Evolutionary conservation across 2,329 filamentous ascomycete genomes (phyloP).

Genomic region (Xylogone sp.): DNA sequence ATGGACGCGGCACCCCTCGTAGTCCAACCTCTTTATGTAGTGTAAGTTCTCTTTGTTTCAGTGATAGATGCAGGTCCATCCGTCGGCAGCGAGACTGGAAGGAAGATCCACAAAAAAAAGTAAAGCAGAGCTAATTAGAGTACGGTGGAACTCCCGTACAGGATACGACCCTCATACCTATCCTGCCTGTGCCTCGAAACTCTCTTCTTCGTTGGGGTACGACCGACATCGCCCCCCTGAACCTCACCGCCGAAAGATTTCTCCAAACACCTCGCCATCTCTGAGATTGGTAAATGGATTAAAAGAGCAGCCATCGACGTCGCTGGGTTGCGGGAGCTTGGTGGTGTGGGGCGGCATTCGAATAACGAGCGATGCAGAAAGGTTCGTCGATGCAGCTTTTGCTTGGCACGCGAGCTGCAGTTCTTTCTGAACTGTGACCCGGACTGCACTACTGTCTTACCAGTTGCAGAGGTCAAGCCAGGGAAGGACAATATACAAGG

Average conservation of each 20-base stretch:
- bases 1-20: too few species aligned
- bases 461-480: too few species aligned
- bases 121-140: background rate
- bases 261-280: background rate
- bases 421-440: too few species aligned
- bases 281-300: background rate
- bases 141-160: background rate
- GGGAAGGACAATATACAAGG: too few species aligned
- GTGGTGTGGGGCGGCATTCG: background rate
- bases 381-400: background rate
- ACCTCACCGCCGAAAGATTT: background rate
- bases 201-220: background rate
- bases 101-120: background rate
- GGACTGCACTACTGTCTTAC: too few species aligned
- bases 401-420: background rate
- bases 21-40: too few species aligned
- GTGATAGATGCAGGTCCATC: background rate
- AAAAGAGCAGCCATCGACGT: background rate
- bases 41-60: background rate
- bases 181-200: too few species aligned
- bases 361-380: background rate
- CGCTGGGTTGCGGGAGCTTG: background rate
- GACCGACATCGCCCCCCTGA: background rate
- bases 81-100: background rate
- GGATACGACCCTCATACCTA: too few species aligned